These are phyloP conservation scores for Chalaropsis thielavioides DNA, from an alignment of 2,329 filamentous ascomycete genomes.

Conservation along the genomic window DNA sequence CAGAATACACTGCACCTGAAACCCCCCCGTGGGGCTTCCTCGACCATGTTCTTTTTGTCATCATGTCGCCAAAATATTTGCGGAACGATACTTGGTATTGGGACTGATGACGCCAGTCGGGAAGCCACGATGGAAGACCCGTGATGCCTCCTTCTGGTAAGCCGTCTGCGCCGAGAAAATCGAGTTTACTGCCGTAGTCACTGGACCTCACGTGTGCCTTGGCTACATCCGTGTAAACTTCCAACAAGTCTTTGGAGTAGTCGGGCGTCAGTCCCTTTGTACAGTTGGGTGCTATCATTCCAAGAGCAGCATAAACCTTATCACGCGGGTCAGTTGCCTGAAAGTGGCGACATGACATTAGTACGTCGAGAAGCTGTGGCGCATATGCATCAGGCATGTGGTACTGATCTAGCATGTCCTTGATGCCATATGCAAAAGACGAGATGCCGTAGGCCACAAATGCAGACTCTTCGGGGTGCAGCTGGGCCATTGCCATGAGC, in stretches of 20 bases:
- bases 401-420: slow-evolving; percentile 14
- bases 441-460: slow-evolving; percentile 14
- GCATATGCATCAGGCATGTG: slow-evolving; percentile 8
- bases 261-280: slow-evolving; percentile 20
- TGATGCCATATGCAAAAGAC: slow-evolving; percentile 17
- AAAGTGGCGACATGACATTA: slow-evolving; percentile 17
- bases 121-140: slow-evolving; percentile 19
- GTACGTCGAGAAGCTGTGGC: slow-evolving; percentile 15
- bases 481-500: slow-evolving; percentile 17
- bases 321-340: slow-evolving; percentile 21
- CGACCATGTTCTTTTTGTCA: slow-evolving; percentile 12
- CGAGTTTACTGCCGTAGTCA: slow-evolving; percentile 17
- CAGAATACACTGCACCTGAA: slow-evolving; percentile 13
- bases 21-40: background rate
- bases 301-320: slow-evolving; percentile 22
- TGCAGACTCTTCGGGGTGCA: slow-evolving; percentile 18
- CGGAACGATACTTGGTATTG: slow-evolving; percentile 18
- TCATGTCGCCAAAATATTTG: slow-evolving; percentile 17
- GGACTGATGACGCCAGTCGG: slow-evolving; percentile 18
- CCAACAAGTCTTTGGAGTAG: slow-evolving; percentile 20
- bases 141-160: slow-evolving; percentile 20
- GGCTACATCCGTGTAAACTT: slow-evolving; percentile 21
- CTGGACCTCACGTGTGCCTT: slow-evolving; percentile 17
- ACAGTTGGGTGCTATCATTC: slow-evolving; percentile 20
- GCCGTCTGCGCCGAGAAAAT: slow-evolving; percentile 19